A percentile compares a stretch with the other conserved stretches of the same genome.
Conservation (phyloP, 2,329 filamentous ascomycete genomes). For the Ceratocystis diversiconidia region DNA sequence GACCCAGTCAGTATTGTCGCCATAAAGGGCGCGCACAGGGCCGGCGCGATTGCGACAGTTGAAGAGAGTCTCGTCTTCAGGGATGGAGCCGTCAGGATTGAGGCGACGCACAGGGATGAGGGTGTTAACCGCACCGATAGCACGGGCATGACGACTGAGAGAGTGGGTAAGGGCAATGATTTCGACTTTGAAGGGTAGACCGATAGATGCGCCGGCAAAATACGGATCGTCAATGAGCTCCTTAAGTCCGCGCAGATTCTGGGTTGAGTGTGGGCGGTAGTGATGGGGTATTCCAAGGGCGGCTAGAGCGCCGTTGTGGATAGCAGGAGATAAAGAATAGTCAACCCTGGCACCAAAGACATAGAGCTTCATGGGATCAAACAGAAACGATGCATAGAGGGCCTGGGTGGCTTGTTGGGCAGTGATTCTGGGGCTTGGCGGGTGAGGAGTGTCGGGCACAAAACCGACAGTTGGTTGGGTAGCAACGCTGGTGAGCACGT, state of each 20-base stretch:
- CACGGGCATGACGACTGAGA: conserved; percentile 56
- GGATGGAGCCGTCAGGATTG: conserved; percentile 41
- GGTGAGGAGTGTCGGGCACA: conserved; percentile 22
- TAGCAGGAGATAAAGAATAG: conserved; percentile 61
- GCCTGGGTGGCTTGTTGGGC: conserved; percentile 49
- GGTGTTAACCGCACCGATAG: conserved; percentile 65
- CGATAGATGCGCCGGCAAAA: conserved; percentile 60
- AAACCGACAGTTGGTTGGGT: conserved; percentile 21
- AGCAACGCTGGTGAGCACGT: conserved; percentile 30
- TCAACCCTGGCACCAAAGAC: conserved; percentile 59
- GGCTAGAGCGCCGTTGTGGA: conserved; percentile 58
- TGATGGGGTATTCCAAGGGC: conserved; percentile 54
- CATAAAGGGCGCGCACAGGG: conserved; percentile 54
- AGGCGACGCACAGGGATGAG: conserved; percentile 54
- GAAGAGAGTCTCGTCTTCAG: conserved; percentile 27
- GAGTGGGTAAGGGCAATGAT: conserved; percentile 54
- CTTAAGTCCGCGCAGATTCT: conserved; percentile 47
- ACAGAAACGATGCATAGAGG: conserved; percentile 51
- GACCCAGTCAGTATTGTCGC: conserved; percentile 73
- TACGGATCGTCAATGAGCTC: conserved; percentile 48
- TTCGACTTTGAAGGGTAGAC: conserved; percentile 62
- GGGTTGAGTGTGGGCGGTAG: conserved; percentile 50
- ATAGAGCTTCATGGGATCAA: conserved; percentile 56
- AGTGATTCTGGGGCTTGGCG: conserved; percentile 32
- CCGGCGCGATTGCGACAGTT: conserved; percentile 43